Conservation (phyloP, 306 rosid species). For the Medicago arabica region DNA sequence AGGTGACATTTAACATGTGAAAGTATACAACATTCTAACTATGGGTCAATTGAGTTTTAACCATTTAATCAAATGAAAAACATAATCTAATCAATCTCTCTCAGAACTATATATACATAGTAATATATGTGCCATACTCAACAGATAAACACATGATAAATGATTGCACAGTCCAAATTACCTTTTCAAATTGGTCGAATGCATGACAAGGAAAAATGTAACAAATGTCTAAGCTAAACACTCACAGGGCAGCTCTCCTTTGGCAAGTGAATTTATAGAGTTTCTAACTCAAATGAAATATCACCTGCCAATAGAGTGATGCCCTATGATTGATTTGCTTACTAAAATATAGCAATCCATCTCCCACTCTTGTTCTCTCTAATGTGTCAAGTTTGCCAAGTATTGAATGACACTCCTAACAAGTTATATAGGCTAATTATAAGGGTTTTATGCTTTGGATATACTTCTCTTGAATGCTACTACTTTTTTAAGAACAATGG, state of each 20-base stretch:
- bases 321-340: slow-evolving; percentile 44
- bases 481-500: neutral
- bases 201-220: neutral
- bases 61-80: too few species aligned
- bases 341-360: neutral
- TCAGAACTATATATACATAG: too few species aligned
- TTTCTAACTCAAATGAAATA: neutral
- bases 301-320: slow-evolving; percentile 42
- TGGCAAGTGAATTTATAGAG: slow-evolving; percentile 29
- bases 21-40: too few species aligned
- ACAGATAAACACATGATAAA: too few species aligned
- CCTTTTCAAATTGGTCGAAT: too few species aligned
- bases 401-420: slow-evolving; percentile 1
- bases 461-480: neutral
- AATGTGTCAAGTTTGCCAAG: slow-evolving; percentile 6
- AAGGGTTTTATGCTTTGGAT: slow-evolving; percentile 46
- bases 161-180: too few species aligned
- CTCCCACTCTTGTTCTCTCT: neutral
- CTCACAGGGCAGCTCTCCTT: slow-evolving; percentile 51
- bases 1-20: too few species aligned
- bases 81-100: too few species aligned
- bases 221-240: slow-evolving; percentile 40
- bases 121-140: too few species aligned
- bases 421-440: slow-evolving; percentile 39
- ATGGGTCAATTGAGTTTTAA: too few species aligned